Evolutionary conservation across 1,284 basidiomycete genomes (phyloP).

Genomic region (Leccinum cinnamomeum): DNA sequence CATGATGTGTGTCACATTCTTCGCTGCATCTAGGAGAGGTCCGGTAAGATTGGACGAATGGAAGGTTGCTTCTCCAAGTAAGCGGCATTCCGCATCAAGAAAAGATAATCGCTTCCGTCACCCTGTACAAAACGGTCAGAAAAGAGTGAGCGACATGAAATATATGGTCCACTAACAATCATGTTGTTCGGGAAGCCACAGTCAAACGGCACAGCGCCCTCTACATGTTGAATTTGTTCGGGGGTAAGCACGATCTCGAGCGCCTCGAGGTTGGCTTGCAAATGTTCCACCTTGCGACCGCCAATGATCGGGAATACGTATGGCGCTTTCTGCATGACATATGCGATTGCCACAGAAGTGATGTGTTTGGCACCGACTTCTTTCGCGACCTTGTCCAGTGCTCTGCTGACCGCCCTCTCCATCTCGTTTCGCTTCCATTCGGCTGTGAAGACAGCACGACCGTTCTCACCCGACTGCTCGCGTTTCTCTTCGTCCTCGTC

Average conservation of each 20-base stretch:
- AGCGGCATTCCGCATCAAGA: constrained; percentile 16
- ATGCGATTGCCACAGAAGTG: constrained; percentile 44
- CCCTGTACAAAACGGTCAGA: constrained; percentile 29
- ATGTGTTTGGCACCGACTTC: constrained; percentile 25
- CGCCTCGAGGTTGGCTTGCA: constrained; percentile 39
- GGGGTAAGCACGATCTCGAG: too few relatives aligned
- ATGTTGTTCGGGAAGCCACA: constrained; percentile 43
- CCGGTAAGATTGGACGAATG: constrained; percentile 19
- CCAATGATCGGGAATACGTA: constrained; percentile 54
- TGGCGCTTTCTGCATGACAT: constrained; percentile 47
- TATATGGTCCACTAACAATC: constrained; percentile 36
- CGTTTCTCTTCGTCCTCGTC: constrained; percentile 32
- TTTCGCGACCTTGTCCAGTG: constrained; percentile 23
- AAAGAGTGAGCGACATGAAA: constrained; percentile 27
- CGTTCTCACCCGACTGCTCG: constrained; percentile 28
- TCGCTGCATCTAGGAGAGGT: constrained; percentile 10
- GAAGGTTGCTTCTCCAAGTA: constrained; percentile 29
- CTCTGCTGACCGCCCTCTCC: constrained; percentile 22
- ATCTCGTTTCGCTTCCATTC: constrained; percentile 31
- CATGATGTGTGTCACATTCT: not conserved
- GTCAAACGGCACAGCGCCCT: constrained; percentile 39
- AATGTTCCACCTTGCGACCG: constrained; percentile 50
- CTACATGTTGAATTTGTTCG: too few relatives aligned
- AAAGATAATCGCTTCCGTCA: constrained; percentile 23
- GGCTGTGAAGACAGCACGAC: constrained; percentile 8